Evolutionary conservation across 345 rosid genomes (phyloP).

Genomic region (Gynandropsis gynandra): DNA sequence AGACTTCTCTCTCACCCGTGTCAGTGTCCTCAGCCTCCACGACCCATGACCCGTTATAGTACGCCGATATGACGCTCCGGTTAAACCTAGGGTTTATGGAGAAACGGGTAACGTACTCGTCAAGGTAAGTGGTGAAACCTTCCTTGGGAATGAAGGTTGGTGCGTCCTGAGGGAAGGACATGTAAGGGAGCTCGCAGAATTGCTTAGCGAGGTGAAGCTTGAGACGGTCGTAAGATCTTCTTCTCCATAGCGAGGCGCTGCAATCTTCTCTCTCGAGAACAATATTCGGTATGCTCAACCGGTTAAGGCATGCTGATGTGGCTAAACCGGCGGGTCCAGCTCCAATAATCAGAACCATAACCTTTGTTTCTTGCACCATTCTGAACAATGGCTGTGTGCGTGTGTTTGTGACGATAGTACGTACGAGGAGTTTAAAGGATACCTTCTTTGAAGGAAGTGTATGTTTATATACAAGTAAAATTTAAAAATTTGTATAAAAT

Average conservation of each 20-base stretch:
- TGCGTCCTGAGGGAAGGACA: constrained; percentile 24
- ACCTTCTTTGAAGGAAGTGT: too few species aligned
- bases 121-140: constrained; percentile 40
- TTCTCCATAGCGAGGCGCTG: constrained; percentile 52
- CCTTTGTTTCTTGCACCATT: constrained; percentile 21
- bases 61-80: constrained; percentile 25
- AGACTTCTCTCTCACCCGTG: constrained; percentile 14
- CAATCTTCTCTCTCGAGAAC: constrained; percentile 49
- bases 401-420: neutral
- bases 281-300: constrained; percentile 29
- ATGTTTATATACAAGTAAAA: constrained; percentile 1
- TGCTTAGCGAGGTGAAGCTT: constrained; percentile 44
- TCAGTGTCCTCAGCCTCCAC: constrained; percentile 23
- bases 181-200: constrained; percentile 48
- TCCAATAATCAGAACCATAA: constrained; percentile 37
- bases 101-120: constrained; percentile 36
- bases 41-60: constrained; percentile 30
- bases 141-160: constrained; percentile 40
- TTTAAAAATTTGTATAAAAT: neutral
- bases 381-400: constrained; percentile 1
- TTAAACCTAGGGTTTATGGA: constrained; percentile 24
- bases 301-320: constrained; percentile 42
- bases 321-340: constrained; percentile 62
- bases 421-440: too few species aligned
- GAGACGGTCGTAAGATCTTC: constrained; percentile 40